Base-by-base conservation (phyloP, 2,329 filamentous ascomycete species). In the Colletotrichum trifolii region DNA sequence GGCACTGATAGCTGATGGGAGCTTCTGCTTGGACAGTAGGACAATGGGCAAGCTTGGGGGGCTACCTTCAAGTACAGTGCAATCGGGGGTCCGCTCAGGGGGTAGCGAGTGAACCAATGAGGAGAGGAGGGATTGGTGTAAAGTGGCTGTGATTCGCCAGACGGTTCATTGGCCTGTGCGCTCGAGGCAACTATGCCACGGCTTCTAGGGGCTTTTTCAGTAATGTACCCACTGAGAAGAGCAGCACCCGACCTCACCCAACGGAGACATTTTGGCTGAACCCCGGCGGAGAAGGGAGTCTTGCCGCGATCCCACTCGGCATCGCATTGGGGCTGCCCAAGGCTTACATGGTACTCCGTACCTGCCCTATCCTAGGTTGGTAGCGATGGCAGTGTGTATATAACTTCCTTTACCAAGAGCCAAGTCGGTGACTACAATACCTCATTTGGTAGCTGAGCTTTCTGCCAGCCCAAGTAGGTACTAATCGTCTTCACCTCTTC, bases 41-140 rank as follows among this genome's bases (percentile, higher is more conserved):
- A 52, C 57, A 61, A 42, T 42, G 35, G 55, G 46, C 56, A 62
- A 52, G 57, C 62, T 65, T 38, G 50, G 45, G 43, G 56, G 60
- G 4, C 25, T 25, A 17, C 17, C 17, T 17, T 17, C n/a, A n/a
- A n/a, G n/a, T n/a, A n/a, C n/a, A 47, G 42, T 38, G 13, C 54
- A 25, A 42, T 52, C 52, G 58, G 52, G 53, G 52, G 52, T 65
- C 63, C 58, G 58, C 36, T 56, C 63, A 62, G 52, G 57, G 58
- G 58, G 38, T 4, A 6, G 7, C 3, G 10, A 25, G 50, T 34
- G 6, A 46, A n/a, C 66, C 53, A 67, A 67, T 67, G 11, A 52
- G 17, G 33, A 13, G 45, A 5, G 46, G 13, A 36, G 40, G 56
- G 59, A 67, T 67, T 67, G 62, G 58, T 67, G 66, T 45, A 55